phyloP scores from a whole-genome alignment of 768 basidiomycete genomes.

The Lactarius sanguifluus region DNA sequence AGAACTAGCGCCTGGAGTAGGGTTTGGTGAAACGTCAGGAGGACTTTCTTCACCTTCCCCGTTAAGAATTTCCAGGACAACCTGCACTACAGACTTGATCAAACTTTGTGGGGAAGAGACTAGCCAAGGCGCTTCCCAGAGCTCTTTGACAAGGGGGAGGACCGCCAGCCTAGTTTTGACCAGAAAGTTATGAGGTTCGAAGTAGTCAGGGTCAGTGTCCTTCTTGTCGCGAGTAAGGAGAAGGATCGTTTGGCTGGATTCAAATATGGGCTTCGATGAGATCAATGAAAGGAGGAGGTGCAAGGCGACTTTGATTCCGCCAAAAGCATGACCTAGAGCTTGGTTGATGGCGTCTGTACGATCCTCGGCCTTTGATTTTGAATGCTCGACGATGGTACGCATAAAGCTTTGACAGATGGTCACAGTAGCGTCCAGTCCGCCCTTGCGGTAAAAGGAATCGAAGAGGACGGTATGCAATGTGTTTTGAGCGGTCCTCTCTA shows the following conservation, averaged over 20 bases:
- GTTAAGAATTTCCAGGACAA: constrained; percentile 76
- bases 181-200: constrained; percentile 85
- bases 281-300: constrained; percentile 75
- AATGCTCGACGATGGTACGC: constrained; percentile 54
- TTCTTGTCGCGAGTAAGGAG: constrained; percentile 74
- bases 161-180: constrained; percentile 72
- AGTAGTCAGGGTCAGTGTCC: constrained; percentile 74
- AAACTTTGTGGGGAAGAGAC: constrained; percentile 70
- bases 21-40: constrained; percentile 39
- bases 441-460: constrained; percentile 64
- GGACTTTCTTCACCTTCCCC: constrained; percentile 77
- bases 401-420: constrained; percentile 55
- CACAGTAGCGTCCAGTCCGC: constrained; percentile 70
- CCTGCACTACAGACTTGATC: constrained; percentile 71
- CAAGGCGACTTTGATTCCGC: constrained; percentile 78
- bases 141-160: constrained; percentile 60
- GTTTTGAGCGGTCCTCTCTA: constrained; percentile 75
- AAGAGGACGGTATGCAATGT: constrained; percentile 83
- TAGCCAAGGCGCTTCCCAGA: constrained; percentile 89
- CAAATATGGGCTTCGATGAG: constrained; percentile 76
- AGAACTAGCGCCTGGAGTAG: constrained; percentile 36
- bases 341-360: constrained; percentile 58
- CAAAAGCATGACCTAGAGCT: constrained; percentile 73
- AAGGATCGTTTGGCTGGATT: constrained; percentile 78
- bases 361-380: constrained; percentile 51